phyloP scores from a whole-genome alignment of 768 basidiomycete species.

The Heimioporus sp. region DNA sequence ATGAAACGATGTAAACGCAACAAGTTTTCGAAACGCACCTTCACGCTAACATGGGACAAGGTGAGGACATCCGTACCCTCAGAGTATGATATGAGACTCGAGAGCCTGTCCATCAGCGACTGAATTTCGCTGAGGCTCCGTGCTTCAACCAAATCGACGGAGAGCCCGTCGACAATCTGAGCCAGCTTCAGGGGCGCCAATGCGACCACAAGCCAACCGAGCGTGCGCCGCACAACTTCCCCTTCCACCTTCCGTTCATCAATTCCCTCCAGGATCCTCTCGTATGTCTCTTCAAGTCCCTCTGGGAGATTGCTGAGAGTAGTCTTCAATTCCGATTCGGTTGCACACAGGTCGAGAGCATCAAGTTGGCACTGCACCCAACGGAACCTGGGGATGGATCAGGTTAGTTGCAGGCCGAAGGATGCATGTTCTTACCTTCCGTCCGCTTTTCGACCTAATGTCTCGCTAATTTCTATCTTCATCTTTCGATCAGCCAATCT shows the following conservation, averaged over 20 bases:
- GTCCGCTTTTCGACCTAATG: background rate
- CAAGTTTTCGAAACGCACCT: background rate
- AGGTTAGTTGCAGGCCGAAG: background rate
- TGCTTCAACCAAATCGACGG: background rate
- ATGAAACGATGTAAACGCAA: background rate
- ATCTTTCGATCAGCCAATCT: background rate
- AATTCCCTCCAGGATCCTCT: background rate
- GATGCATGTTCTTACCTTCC: background rate
- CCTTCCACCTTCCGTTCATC: background rate
- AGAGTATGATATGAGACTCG: slow-evolving; percentile 2
- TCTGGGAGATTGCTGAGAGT: background rate
- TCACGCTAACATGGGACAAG: slow-evolving; percentile 10
- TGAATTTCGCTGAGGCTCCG: too few species aligned
- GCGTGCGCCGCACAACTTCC: background rate
- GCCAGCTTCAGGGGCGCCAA: background rate
- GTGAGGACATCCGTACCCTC: background rate
- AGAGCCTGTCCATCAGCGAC: background rate
- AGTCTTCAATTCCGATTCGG: background rate
- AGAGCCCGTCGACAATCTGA: background rate
- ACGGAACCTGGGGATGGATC: background rate
- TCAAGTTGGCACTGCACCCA: slow-evolving; percentile 1
- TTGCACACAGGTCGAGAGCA: background rate
- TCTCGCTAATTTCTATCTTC: background rate
- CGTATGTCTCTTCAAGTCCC: background rate
- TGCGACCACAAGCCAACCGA: background rate